These are phyloP conservation scores for Dactylis glomerata DNA, from an alignment of 176 grass and related monocot species.

Conservation along the genomic window DNA sequence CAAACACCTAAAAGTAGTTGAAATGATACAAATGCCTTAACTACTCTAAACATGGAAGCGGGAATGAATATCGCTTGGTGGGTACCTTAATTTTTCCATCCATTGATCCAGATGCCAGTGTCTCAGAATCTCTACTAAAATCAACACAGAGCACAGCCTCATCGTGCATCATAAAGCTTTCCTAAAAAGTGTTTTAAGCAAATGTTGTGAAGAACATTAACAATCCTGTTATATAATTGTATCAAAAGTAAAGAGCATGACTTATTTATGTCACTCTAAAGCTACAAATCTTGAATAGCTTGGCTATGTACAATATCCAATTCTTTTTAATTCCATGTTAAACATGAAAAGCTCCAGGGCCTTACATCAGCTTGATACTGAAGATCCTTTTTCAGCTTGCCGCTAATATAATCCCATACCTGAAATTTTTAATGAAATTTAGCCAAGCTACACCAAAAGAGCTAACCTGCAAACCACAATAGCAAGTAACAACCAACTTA, in stretches of 20 bases:
- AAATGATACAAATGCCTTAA: background rate
- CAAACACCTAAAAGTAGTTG: background rate
- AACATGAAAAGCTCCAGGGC: conserved; percentile 8
- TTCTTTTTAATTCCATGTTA: conserved; percentile 12
- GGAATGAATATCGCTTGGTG: background rate
- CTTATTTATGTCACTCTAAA: conserved; percentile 15
- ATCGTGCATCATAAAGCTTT: conserved; percentile 99
- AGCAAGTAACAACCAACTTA: conserved; percentile 42
- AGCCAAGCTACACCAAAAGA: conserved; percentile 15
- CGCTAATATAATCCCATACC: conserved; percentile 98
- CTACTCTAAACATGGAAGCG: background rate
- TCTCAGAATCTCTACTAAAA: conserved; percentile 98
- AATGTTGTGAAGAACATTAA: conserved; percentile 16
- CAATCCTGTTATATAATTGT: background rate
- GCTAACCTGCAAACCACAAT: conserved; percentile 12
- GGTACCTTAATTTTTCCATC: conserved; percentile 98
- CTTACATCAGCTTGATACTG: conserved; percentile 97
- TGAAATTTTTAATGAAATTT: conserved; percentile 36
- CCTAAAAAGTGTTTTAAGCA: conserved; percentile 48
- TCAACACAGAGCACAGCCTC: conserved; percentile 91
- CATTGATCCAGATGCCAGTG: conserved; percentile 86
- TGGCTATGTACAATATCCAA: background rate
- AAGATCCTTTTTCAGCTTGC: conserved; percentile 99
- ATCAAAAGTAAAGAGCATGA: conserved; percentile 1
- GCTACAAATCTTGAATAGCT: conserved; percentile 10